Percentiles rank a stretch among this genome's conserved stretches.
Evolutionary conservation across 2,329 filamentous ascomycete species (phyloP).

Genomic region (Fusarium sp.): DNA sequence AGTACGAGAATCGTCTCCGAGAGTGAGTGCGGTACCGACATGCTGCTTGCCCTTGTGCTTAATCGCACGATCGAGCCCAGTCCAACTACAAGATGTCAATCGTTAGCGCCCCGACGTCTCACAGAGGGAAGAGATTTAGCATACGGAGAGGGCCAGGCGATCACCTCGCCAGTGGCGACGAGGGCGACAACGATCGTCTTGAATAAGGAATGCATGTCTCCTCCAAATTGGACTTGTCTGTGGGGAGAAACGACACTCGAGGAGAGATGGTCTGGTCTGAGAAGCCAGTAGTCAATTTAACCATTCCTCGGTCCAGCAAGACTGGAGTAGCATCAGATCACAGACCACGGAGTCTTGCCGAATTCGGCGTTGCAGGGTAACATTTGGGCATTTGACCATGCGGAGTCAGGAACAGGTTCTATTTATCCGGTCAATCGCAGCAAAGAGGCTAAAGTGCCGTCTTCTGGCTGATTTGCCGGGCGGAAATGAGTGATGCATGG

Average conservation of each 20-base stretch:
- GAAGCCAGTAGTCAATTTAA: neutral
- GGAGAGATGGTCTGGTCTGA: neutral
- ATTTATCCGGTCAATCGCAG: neutral
- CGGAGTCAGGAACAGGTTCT: neutral
- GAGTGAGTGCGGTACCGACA: conserved; percentile 73
- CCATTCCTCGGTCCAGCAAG: neutral
- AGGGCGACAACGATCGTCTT: neutral
- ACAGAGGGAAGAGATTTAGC: neutral
- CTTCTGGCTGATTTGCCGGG: neutral
- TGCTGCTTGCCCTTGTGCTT: conserved; percentile 56
- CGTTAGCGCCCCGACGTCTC: neutral
- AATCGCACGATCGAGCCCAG: conserved; percentile 46
- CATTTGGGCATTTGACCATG: neutral
- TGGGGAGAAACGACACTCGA: too few relatives aligned
- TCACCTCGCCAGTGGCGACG: neutral
- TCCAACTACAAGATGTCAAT: neutral
- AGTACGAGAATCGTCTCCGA: conserved; percentile 61
- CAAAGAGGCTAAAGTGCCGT: neutral
- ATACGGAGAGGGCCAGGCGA: neutral
- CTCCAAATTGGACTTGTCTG: neutral
- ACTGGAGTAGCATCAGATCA: neutral
- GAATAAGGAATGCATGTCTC: conserved; percentile 1
- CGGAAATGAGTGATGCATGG: neutral
- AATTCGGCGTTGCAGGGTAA: neutral
- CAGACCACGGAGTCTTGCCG: neutral